These are phyloP conservation scores for Verticillium zaregamsianum DNA, from an alignment of 2,329 filamentous ascomycete species.

Conservation along the genomic window DNA sequence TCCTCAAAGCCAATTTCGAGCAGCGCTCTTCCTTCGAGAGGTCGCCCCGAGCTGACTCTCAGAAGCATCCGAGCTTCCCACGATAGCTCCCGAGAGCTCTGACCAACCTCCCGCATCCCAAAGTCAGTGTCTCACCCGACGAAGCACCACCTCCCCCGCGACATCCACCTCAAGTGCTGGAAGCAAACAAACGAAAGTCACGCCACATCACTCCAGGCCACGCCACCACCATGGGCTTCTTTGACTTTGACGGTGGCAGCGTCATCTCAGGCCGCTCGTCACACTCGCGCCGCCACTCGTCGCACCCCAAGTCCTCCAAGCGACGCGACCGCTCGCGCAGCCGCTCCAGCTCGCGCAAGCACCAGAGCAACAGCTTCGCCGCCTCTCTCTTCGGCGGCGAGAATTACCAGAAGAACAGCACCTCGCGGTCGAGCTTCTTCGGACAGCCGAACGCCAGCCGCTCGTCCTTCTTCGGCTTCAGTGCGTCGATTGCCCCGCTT, in stretches of 20 bases:
- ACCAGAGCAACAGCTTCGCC: constrained; percentile 31
- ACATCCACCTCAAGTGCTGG: neutral
- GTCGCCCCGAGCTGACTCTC: neutral
- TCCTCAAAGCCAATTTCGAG: neutral
- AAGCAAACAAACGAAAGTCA: neutral
- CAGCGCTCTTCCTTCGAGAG: neutral
- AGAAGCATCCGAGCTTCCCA: neutral
- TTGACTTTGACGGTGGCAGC: constrained; percentile 12
- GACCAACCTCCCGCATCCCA: neutral
- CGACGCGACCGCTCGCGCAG: constrained; percentile 34
- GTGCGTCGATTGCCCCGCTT: constrained; percentile 19
- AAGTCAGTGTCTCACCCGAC: neutral
- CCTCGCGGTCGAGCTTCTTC: constrained; percentile 42
- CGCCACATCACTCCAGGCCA: neutral
- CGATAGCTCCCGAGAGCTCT: neutral
- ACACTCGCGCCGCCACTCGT: constrained; percentile 13
- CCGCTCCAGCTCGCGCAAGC: constrained; percentile 27
- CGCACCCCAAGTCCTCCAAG: constrained; percentile 21
- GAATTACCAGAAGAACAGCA: constrained; percentile 32
- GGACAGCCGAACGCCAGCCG: constrained; percentile 39
- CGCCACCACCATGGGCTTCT: constrained; percentile 10
- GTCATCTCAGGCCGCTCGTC: constrained; percentile 12
- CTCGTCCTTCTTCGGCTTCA: constrained; percentile 41
- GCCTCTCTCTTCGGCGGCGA: constrained; percentile 38
- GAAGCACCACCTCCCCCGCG: neutral